Percentiles rank a stretch among this genome's conserved stretches.
Evolutionary conservation across 371 early-diverging fungal species (phyloP).

Genomic region (Mortierella sp.): DNA sequence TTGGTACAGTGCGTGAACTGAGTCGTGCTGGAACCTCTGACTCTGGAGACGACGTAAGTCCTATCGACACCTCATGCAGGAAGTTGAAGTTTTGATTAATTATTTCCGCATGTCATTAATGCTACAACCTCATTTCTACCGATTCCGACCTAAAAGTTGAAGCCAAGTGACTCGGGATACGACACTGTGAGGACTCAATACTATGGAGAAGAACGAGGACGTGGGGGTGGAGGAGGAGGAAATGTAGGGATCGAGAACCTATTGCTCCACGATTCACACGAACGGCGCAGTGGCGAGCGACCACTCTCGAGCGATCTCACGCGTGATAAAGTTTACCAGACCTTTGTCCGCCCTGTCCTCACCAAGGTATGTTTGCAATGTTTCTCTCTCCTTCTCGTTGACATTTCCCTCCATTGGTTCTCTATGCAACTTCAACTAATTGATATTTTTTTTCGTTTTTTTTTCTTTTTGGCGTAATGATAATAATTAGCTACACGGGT

Average conservation of each 20-base stretch:
- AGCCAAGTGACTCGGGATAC: slow-evolving; percentile 45
- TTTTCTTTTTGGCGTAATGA: not conserved
- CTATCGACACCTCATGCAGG: too few relatives aligned
- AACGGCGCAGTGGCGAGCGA: slow-evolving; percentile 19
- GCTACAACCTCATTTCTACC: too few relatives aligned
- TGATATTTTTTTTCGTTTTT: not conserved
- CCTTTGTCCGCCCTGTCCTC: slow-evolving; percentile 51
- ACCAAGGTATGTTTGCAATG: slow-evolving; percentile 42
- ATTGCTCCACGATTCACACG: slow-evolving; percentile 28
- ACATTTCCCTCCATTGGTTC: too few relatives aligned
- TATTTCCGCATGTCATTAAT: too few relatives aligned
- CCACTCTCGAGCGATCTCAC: slow-evolving; percentile 39
- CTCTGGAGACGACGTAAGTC: slow-evolving; percentile 17
- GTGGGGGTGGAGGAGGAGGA: not conserved
- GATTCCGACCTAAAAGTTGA: slow-evolving; percentile 16
- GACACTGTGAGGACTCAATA: slow-evolving; percentile 49
- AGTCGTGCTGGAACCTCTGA: slow-evolving; percentile 28
- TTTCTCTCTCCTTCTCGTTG: too few relatives aligned
- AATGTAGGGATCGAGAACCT: slow-evolving; percentile 21
- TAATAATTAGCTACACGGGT: slow-evolving; percentile 56
- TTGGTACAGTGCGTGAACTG: slow-evolving; percentile 67
- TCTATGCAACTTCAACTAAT: too few relatives aligned
- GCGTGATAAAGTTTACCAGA: slow-evolving; percentile 51
- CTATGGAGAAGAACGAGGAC: slow-evolving; percentile 17
- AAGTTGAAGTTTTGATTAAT: too few relatives aligned